Evolutionary conservation across 345 rosid species (phyloP).

Genomic region (Eucalyptus tenuipes): DNA sequence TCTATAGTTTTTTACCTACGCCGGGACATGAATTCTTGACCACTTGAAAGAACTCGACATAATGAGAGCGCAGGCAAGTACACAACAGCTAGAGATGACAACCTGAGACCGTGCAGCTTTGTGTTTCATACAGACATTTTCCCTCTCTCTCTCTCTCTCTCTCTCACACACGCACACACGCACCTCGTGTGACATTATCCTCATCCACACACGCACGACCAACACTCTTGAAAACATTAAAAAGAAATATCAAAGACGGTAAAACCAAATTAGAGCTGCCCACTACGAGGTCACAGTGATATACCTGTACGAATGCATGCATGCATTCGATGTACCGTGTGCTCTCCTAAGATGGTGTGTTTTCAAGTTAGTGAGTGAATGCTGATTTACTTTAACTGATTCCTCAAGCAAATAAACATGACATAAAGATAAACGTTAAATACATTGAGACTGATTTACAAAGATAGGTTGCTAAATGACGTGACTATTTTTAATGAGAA

Average conservation of each 20-base stretch:
- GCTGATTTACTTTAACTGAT: not conserved
- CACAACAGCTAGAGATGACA: slow-evolving; percentile 9
- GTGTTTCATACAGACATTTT: not conserved
- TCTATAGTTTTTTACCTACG: not conserved
- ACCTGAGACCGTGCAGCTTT: slow-evolving; percentile 41
- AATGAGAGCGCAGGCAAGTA: slow-evolving; percentile 15
- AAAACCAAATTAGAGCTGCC: not conserved
- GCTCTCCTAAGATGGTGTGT: not conserved
- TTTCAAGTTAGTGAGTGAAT: not conserved
- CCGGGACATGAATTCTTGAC: slow-evolving; percentile 28
- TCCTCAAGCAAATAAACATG: not conserved
- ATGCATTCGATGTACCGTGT: not conserved
- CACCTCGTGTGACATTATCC: not conserved
- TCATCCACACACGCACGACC: not conserved
- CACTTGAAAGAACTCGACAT: slow-evolving; percentile 2
- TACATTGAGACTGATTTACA: not conserved
- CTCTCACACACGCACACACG: not conserved
- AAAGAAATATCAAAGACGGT: not conserved
- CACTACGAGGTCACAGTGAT: not conserved
- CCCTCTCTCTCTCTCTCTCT: not conserved
- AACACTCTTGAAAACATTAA: not conserved
- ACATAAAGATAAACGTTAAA: not conserved
- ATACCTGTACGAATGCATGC: not conserved
- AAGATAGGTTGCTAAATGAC: not conserved
- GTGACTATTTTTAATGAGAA: not conserved